Conservation (phyloP, 139 green algal genomes). For the Tetraselmis striata region DNA sequence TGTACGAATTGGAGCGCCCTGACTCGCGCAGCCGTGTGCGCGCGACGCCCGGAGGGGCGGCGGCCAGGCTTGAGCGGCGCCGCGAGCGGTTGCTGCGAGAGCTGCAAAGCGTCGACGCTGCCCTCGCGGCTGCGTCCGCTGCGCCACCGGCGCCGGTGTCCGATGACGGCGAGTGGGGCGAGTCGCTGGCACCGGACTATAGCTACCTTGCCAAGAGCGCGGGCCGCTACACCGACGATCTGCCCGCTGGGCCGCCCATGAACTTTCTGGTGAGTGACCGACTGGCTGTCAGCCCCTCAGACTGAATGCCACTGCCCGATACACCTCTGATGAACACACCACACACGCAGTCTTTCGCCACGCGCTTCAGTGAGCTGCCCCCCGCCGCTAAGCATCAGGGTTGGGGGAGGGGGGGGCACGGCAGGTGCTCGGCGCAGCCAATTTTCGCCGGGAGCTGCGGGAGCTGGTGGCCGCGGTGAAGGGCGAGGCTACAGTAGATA, state of each 20-base stretch:
- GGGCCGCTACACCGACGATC: neutral
- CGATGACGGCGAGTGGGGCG: neutral
- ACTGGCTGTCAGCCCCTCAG: too few species aligned
- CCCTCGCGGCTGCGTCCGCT: neutral
- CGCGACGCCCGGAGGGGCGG: too few species aligned
- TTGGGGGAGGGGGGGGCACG: too few species aligned
- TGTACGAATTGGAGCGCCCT: neutral
- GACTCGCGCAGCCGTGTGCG: neutral
- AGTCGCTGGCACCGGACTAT: neutral
- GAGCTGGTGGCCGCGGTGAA: neutral
- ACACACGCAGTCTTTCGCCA: too few species aligned
- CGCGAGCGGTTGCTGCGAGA: neutral
- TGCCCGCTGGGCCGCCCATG: neutral
- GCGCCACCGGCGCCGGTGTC: too few species aligned
- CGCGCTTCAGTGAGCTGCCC: too few species aligned
- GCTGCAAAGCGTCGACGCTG: neutral
- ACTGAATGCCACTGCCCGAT: too few species aligned
- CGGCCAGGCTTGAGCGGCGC: neutral
- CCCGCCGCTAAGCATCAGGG: too few species aligned
- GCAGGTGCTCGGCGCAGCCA: neutral
- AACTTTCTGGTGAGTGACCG: too few species aligned
- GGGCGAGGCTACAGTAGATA: neutral
- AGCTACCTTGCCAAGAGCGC: neutral
- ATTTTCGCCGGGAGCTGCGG: neutral
- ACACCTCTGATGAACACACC: too few species aligned